Conservation (phyloP, 164 flowering plant species). For the grape (Vitis vinifera) region ASM3070453v1 NC_081822.1:14488501-14489000, state of each 20-base stretch:
- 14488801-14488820: conserved; percentile 91
- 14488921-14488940: conserved; percentile 89
- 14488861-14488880: conserved; percentile 95
- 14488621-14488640: not conserved
- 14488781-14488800: conserved; percentile 99
- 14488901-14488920: conserved; percentile 97
- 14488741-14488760: conserved; percentile 97
- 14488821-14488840: conserved; percentile 81
- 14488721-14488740: conserved; percentile 94
- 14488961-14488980: conserved; percentile 95
- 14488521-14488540: too few relatives aligned
- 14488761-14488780: conserved; percentile 97
- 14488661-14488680: not conserved
- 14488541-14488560: too few relatives aligned
- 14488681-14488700: not conserved
- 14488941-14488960: conserved; percentile 93
- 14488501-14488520: too few relatives aligned
- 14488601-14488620: not conserved
- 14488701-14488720: conserved; percentile 3
- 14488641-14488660: not conserved
- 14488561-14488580: too few relatives aligned
- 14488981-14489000: conserved; percentile 86
- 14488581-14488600: too few relatives aligned
- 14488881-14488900: conserved; percentile 96
- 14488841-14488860: conserved; percentile 92